Evolutionary conservation across 495 filamentous ascomycete species (phyloP).

Genomic region (Immersiella caudata): DNA sequence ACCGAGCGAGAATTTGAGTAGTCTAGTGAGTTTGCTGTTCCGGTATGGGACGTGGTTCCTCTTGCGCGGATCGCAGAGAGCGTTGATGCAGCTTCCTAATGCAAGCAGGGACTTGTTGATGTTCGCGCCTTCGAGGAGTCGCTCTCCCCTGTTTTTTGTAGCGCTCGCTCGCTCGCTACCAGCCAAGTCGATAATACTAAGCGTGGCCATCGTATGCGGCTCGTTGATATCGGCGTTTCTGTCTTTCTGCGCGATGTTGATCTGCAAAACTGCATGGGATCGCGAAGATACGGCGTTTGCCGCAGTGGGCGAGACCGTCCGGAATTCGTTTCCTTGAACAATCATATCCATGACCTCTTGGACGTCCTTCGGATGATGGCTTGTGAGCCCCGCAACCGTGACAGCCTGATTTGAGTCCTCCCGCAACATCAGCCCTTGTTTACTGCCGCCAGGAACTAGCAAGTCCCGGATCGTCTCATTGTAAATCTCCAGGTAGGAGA

Average conservation of each 20-base stretch:
- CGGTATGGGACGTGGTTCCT: conserved; percentile 95
- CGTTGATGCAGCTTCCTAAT: conserved; percentile 97
- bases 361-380: conserved; percentile 81
- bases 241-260: conserved; percentile 93
- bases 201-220: conserved; percentile 94
- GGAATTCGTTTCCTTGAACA: conserved; percentile 87
- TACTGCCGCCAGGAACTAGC: conserved; percentile 82
- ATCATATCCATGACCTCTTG: conserved; percentile 99
- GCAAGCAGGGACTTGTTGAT: conserved; percentile 98
- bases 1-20: conserved; percentile 95
- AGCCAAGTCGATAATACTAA: conserved; percentile 97
- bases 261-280: conserved; percentile 97
- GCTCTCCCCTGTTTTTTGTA: conserved; percentile 93
- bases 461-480: conserved; percentile 98
- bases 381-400: conserved; percentile 87
- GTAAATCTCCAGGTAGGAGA: conserved; percentile 98
- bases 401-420: conserved; percentile 95
- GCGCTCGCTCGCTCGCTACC: conserved; percentile 96
- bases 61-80: conserved; percentile 91
- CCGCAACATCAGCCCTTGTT: conserved; percentile 86
- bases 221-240: conserved; percentile 92
- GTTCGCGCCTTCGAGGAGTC: conserved; percentile 92
- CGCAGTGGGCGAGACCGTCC: conserved; percentile 96
- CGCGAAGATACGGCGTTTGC: conserved; percentile 97
- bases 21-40: conserved; percentile 94